These are phyloP conservation scores for Thalia dealbata DNA, from an alignment of 176 grass and related monocot genomes.

Conservation along the genomic window DNA sequence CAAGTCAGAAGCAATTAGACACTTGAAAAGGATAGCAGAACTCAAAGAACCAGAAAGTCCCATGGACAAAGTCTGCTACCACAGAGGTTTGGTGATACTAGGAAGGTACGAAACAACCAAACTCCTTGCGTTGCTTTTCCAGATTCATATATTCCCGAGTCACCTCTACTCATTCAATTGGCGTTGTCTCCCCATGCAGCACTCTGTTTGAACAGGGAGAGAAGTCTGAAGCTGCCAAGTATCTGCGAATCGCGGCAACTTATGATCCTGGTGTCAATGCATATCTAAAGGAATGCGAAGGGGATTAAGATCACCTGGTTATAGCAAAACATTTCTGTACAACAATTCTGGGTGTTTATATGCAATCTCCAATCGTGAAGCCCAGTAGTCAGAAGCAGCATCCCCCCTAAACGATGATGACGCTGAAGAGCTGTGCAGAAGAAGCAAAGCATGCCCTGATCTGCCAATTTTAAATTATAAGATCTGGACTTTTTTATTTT, in stretches of 20 bases:
- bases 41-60: constrained; percentile 59
- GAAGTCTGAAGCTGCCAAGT: constrained; percentile 62
- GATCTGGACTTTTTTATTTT: no score
- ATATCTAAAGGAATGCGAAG: constrained; percentile 61
- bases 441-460: no score
- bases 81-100: constrained; percentile 37
- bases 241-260: constrained; percentile 37
- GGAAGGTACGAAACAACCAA: constrained; percentile 32
- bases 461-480: no score
- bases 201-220: constrained; percentile 48
- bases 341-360: neutral
- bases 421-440: no score
- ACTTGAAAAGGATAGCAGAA: constrained; percentile 58
- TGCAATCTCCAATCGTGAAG: no score
- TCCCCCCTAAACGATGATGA: no score
- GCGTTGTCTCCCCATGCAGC: constrained; percentile 23
- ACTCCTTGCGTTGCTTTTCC: neutral
- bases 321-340: neutral
- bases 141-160: neutral
- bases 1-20: constrained; percentile 42
- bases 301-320: constrained; percentile 18
- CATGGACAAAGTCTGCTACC: constrained; percentile 56
- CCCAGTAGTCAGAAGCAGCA: no score
- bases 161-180: neutral
- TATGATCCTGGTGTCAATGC: constrained; percentile 54